Evolutionary conservation across 495 filamentous ascomycete species (phyloP).

Genomic region (Daldinia decipiens): DNA sequence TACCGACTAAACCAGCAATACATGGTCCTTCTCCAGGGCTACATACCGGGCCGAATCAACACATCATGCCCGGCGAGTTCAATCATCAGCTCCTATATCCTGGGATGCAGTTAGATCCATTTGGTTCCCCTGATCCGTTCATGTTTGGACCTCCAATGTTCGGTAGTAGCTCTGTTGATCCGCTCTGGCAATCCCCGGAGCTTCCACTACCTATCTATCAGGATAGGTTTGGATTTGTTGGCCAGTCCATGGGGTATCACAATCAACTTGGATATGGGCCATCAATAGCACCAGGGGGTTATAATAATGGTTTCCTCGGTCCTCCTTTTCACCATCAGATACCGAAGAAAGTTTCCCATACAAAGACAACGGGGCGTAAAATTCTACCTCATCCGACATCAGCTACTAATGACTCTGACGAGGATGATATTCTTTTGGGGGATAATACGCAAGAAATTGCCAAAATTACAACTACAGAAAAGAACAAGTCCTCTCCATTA

Average conservation of each 20-base stretch:
- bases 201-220: slow-evolving; percentile 29
- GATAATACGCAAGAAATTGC: slow-evolving; percentile 10
- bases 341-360: slow-evolving; percentile 16
- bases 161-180: slow-evolving; percentile 29
- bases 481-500: slow-evolving; percentile 15
- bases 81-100: slow-evolving; percentile 16
- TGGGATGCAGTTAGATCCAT: slow-evolving; percentile 26
- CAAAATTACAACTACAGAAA: background rate
- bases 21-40: slow-evolving; percentile 2
- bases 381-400: slow-evolving; percentile 13
- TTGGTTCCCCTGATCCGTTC: slow-evolving; percentile 17
- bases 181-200: slow-evolving; percentile 45
- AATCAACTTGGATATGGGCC: slow-evolving; percentile 14
- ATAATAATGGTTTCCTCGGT: background rate
- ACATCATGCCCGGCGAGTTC: background rate
- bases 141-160: slow-evolving; percentile 29
- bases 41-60: slow-evolving; percentile 1
- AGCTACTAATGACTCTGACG: slow-evolving; percentile 33
- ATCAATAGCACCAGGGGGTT: slow-evolving; percentile 8
- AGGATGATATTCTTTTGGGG: slow-evolving; percentile 42
- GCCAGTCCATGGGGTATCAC: slow-evolving; percentile 30
- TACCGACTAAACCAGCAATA: slow-evolving; percentile 11
- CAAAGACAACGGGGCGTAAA: slow-evolving; percentile 18
- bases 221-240: slow-evolving; percentile 32
- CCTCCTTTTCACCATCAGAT: slow-evolving; percentile 5